Conservation (phyloP, 2,329 filamentous ascomycete species). For the Trichoderma atrobrunneum region DNA sequence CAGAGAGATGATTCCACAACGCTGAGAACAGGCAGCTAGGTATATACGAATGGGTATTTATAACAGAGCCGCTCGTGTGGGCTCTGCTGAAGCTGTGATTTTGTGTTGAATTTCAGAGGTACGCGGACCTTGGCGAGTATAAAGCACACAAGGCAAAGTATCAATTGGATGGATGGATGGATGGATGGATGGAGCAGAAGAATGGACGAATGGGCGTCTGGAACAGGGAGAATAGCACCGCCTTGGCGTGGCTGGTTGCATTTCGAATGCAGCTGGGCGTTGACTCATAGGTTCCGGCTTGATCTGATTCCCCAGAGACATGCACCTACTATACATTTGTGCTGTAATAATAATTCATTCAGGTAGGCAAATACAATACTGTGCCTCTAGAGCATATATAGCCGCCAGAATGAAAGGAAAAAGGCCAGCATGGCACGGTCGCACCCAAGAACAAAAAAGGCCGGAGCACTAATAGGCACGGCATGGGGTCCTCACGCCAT, state of each 20-base stretch:
- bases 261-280: neutral
- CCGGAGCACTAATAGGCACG: neutral
- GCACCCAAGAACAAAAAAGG: neutral
- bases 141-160: neutral
- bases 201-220: neutral
- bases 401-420: neutral
- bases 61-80: neutral
- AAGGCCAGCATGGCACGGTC: neutral
- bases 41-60: neutral
- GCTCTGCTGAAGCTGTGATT: neutral
- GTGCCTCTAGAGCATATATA: neutral
- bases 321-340: neutral
- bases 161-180: neutral
- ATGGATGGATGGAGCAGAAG: neutral
- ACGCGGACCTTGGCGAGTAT: neutral
- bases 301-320: neutral
- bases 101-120: neutral
- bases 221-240: neutral
- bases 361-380: too few species aligned
- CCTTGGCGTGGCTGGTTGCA: slow-evolving; percentile 13
- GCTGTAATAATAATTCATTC: neutral
- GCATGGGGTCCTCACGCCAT: slow-evolving; percentile 19
- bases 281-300: neutral
- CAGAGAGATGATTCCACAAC: neutral
- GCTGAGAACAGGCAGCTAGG: neutral